A percentile compares a stretch with the other conserved stretches of the same genome.
Evolutionary conservation across 2,329 filamentous ascomycete species (phyloP).

Genomic region (Paraphaeosphaeria minitans): DNA sequence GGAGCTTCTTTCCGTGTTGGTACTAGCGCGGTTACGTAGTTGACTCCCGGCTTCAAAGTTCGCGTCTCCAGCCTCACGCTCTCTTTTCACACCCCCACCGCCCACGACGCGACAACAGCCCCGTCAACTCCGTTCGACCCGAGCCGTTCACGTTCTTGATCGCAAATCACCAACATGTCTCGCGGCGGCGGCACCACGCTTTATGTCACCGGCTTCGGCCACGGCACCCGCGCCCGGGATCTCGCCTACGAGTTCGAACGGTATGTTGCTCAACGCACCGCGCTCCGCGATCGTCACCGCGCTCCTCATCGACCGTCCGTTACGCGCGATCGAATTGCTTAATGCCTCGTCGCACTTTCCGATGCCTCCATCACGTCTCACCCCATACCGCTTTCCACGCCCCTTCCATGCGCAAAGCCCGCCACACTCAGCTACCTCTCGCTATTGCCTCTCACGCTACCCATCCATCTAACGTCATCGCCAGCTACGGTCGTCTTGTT

Average conservation of each 20-base stretch:
- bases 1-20: not conserved
- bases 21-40: constrained; percentile 4
- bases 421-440: constrained; percentile 42
- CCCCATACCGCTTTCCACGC: constrained; percentile 35
- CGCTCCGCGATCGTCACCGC: constrained; percentile 39
- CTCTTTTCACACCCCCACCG: constrained; percentile 3
- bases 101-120: not conserved
- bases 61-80: constrained; percentile 6
- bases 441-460: constrained; percentile 25
- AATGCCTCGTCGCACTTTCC: constrained; percentile 20
- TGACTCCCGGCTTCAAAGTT: not conserved
- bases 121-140: constrained; percentile 1
- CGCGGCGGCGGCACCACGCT: constrained; percentile 90
- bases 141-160: constrained; percentile 6
- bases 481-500: constrained; percentile 93
- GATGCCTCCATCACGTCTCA: constrained; percentile 20
- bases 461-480: constrained; percentile 53
- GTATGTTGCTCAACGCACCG: constrained; percentile 74
- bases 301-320: constrained; percentile 24
- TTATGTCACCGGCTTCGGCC: constrained; percentile 99
- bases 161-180: constrained; percentile 68
- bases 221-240: constrained; percentile 97
- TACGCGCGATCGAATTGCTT: constrained; percentile 14
- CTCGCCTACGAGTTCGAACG: constrained; percentile 99
- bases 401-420: constrained; percentile 46